phyloP scores from a whole-genome alignment of 78 protist genomes.

The Dictyostelium capitatum region DNA sequence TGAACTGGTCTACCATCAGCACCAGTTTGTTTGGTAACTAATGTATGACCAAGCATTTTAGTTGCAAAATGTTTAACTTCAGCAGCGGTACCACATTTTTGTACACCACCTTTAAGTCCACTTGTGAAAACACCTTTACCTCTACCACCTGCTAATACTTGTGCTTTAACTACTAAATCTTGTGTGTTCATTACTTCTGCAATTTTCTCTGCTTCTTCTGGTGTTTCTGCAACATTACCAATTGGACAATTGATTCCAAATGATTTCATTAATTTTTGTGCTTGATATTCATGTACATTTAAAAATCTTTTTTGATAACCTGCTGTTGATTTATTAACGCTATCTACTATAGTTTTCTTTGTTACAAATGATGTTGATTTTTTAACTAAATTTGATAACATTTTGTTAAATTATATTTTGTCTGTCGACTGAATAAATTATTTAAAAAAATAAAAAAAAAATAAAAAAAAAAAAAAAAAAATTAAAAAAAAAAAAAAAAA shows the following conservation, averaged over 20 bases:
- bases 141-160: constrained; percentile 98
- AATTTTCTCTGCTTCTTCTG: constrained; percentile 82
- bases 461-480: constrained; percentile 3
- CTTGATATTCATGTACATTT: constrained; percentile 85
- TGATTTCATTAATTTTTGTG: constrained; percentile 63
- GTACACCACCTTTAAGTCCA: constrained; percentile 96
- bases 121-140: constrained; percentile 97
- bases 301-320: constrained; percentile 53
- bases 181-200: constrained; percentile 68
- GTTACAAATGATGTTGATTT: neutral
- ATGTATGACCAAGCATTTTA: constrained; percentile 95
- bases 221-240: constrained; percentile 80
- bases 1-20: constrained; percentile 76
- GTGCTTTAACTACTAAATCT: constrained; percentile 94
- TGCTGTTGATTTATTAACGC: neutral
- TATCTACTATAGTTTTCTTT: neutral
- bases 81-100: constrained; percentile 50
- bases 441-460: neutral
- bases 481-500: neutral
- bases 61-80: constrained; percentile 75
- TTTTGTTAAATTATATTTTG: neutral
- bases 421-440: neutral
- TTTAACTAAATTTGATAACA: constrained; percentile 20
- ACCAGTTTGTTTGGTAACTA: constrained; percentile 96
- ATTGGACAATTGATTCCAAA: constrained; percentile 80